Evolutionary conservation across 2,329 filamentous ascomycete species (phyloP).

Genomic region (Didymellaceae sp.): DNA sequence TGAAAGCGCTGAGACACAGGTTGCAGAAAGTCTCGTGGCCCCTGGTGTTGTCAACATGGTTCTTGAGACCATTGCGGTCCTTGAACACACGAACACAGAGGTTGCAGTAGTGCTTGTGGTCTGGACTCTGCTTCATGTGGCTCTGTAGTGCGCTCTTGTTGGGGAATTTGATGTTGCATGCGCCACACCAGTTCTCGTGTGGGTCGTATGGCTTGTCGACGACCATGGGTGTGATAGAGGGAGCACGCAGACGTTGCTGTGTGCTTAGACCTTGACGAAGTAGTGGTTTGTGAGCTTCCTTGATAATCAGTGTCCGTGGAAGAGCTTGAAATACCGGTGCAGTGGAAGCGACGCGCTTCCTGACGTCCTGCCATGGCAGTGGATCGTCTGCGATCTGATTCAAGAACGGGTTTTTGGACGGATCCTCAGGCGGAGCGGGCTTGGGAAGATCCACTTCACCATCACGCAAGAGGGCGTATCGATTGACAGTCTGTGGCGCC

Average conservation of each 20-base stretch:
- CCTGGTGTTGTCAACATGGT: slow-evolving; percentile 41
- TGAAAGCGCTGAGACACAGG: slow-evolving; percentile 44
- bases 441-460: slow-evolving; percentile 16
- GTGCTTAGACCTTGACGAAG: neutral
- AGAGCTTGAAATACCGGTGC: slow-evolving; percentile 1
- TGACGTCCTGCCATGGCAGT: slow-evolving; percentile 38
- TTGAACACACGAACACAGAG: slow-evolving; percentile 45
- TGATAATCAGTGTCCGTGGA: slow-evolving; percentile 18
- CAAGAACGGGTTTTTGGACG: slow-evolving; percentile 25
- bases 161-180: slow-evolving; percentile 33
- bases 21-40: slow-evolving; percentile 42
- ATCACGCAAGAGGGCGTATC: slow-evolving; percentile 34
- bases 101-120: slow-evolving; percentile 44
- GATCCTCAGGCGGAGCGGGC: slow-evolving; percentile 4
- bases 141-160: slow-evolving; percentile 31
- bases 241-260: slow-evolving; percentile 8
- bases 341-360: slow-evolving; percentile 22
- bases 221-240: slow-evolving; percentile 15
- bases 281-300: slow-evolving; percentile 8
- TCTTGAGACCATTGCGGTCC: slow-evolving; percentile 44
- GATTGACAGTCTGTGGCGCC: slow-evolving; percentile 27
- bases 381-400: slow-evolving; percentile 34
- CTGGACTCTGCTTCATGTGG: slow-evolving; percentile 35
- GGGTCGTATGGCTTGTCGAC: slow-evolving; percentile 24
- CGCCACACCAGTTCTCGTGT: slow-evolving; percentile 43